Base-by-base conservation (phyloP, 78 protist species). In the Dictyostelium firmibasis region DNA sequence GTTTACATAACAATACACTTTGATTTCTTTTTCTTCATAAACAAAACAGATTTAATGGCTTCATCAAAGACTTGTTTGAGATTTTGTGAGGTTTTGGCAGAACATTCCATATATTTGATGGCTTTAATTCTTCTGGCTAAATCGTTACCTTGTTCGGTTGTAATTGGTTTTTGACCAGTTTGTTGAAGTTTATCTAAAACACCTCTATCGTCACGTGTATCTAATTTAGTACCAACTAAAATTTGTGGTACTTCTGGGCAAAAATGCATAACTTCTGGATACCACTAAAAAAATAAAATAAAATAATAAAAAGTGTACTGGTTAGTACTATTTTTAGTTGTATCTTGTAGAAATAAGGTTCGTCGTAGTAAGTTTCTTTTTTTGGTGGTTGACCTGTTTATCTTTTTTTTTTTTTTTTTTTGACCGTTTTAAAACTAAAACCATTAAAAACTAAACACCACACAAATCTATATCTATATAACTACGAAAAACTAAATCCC, bases 1-100 rank as follows among this genome's bases (percentile, higher is more conserved):
- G 74, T 64, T 64, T 89, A 89, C 83, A 79, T 85, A 43, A 89
- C 72, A n/a, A 81, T 20, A 64, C 96, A 92, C 9, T 38, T 79
- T 31, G 69, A 85, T 85, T 64, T 81, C 31, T 81, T 93, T 82
- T 86, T 85, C 57, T 89, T 95, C 83, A 82, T 89, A 72, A 81
- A 57, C 14, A 98, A 95, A 20, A 97, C 99, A 23, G 97, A 84
- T 53, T 95, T 83, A 89, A 98, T 97, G 35, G 99, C 99, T 82
- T 97, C 97, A 72, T 98, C 98, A 67, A 98, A 98, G 23, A 98
- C 99, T 64, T 83, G 92, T 72, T 98, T 98, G 16, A 98, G 97
- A 76, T 97, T 95, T 43, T 76, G 25, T 50, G 96, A 96, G 4
- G 97, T 97, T 78, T 97, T 92, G 23, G 99, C 99, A 9, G 98